Conservation (phyloP, 352 stramenopile genomes). For the Globisporangium carolinianum region DNA sequence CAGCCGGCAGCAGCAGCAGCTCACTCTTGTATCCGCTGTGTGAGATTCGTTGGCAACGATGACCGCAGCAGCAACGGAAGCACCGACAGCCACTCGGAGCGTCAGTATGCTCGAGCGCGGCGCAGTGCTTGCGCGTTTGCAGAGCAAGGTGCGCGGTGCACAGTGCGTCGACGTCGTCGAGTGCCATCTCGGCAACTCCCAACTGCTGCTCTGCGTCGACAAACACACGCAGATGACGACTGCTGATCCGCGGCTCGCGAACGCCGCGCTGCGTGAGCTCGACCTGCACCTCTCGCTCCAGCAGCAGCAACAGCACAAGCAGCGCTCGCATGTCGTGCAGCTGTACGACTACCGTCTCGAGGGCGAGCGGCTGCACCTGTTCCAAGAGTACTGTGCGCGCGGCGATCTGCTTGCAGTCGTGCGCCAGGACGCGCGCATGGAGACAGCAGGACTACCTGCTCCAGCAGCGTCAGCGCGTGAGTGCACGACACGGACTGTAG, state of each 20-base stretch:
- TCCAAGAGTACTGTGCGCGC: constrained; percentile 58
- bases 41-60: background rate
- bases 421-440: constrained; percentile 36
- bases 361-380: constrained; percentile 44
- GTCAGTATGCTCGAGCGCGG: background rate
- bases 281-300: constrained; percentile 53
- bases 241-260: constrained; percentile 13
- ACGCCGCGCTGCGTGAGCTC: constrained; percentile 51
- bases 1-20: background rate
- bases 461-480: constrained; percentile 12
- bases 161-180: background rate
- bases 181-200: constrained; percentile 9
- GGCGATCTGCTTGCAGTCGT: constrained; percentile 57
- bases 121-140: constrained; percentile 19
- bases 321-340: constrained; percentile 33
- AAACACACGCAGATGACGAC: constrained; percentile 52
- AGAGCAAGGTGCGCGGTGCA: constrained; percentile 23
- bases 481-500: constrained; percentile 28
- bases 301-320: constrained; percentile 3
- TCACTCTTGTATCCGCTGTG: background rate
- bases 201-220: constrained; percentile 31
- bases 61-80: background rate
- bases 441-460: constrained; percentile 26
- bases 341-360: constrained; percentile 41
- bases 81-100: background rate